Base-by-base conservation (phyloP, 192 early-diverging fungal genomes). In the Coemansia sp. region DNA sequence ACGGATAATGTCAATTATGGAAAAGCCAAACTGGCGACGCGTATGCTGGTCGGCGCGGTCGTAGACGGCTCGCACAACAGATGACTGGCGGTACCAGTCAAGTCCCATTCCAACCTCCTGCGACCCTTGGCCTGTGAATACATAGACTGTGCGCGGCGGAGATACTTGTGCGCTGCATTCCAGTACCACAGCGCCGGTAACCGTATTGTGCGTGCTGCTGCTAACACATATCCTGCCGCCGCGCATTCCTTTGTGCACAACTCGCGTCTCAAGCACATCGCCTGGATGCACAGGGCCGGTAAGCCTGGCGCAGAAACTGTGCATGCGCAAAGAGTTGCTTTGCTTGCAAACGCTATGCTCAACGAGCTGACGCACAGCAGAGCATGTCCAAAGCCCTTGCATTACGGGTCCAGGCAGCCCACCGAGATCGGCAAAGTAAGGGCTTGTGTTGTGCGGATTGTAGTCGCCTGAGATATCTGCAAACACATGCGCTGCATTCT, bases 41-140 rank as follows among this genome's bases (percentile, higher is more conserved):
- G 93, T 91, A 79, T 96, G 93, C 17, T 71, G 64, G 70, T 98
- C 95, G 54, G 94, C 94, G 54, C 89, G 88, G 75, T 98, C 93
- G 90, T 91, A 95, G 61, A 96, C 87, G 14, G 81, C 86, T 67
- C 89, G 90, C 20, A 94, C 94, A 55, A 92, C 87, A 19, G 90
- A 71, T 0, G 93, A 95, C 51, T 85, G 84, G 17, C 78, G 85
- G 73, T 96, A 98, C 46, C 96, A 84, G 40, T 91, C 93, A 91
- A 94, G 93, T 63, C 93, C 94, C 96, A 98, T 98, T 58, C 92
- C 93, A 14, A 85, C 85, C 83, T 95, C 93, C 76, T 98, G 96
- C 69, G 96, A 95, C 62, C 96, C 96, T 73, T 98, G 96, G 40
- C 96, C 96, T 46, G 96, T 98, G 68, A 98, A 98, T 39, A 95